Base-by-base conservation (phyloP, 2,329 filamentous ascomycete species). In the Colletotrichum navitas region DNA sequence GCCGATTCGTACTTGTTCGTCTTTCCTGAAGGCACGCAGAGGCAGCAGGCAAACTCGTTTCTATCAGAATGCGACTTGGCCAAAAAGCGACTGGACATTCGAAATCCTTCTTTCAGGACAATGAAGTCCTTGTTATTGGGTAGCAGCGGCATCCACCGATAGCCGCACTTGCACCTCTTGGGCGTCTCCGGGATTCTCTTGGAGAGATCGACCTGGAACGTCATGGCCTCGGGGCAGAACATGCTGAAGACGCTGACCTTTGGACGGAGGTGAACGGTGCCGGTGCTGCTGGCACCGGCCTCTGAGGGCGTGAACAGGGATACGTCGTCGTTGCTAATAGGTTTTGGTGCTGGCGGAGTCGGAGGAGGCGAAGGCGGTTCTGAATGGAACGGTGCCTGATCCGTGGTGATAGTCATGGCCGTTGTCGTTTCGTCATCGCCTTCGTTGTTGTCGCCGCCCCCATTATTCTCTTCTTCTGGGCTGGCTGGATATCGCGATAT, bases 141-240 rank as follows among this genome's bases (percentile, higher is more conserved):
- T 2, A 67, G 32, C 18, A 41, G 47, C 6, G 54, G 43, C 39
- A 45, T 68, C 80, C 81, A 82, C 6, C 77, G 78, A 68, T 82
- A 83, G 18, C 81, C 82, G 63, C 81, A 83, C 39, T 74, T 74
- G 56, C 81, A 82, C 34, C 47, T 34, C 49, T 74, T 76, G 11
- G 68, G 64, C 36, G 63, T 63, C 12, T 74, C 64, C 8, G 82
- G 79, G 21, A 82, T 71, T 3, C 74, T 52, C 72, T 76, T 78
- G 62, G 75, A 75, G 14, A 75, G 75, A 61, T 84, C 78, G 16
- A 83, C 80, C 73, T 83, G 82, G 21, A 83, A 79, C 49, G 78
- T 76, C 78, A 84, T 76, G 26, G 82, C 82, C 66, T 82, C 79
- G 18, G 81, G 77, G 65, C 82, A 83, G 69, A 83, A 83, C 63